phyloP scores from a whole-genome alignment of 768 basidiomycete species.

The Mycena indigotica region DNA sequence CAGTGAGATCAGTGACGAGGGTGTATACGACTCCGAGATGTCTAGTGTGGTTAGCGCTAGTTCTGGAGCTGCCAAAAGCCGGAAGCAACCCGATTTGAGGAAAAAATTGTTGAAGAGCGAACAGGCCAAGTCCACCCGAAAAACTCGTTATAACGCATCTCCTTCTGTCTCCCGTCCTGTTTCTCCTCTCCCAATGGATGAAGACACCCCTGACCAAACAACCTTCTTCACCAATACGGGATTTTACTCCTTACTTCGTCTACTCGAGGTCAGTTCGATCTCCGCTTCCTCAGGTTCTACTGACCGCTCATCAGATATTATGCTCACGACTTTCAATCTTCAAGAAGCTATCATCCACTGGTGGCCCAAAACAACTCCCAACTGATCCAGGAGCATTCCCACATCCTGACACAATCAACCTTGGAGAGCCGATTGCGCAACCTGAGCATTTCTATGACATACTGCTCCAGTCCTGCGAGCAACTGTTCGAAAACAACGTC shows the following conservation, averaged over 20 bases:
- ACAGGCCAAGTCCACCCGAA: constrained; percentile 70
- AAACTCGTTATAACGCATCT: constrained; percentile 53
- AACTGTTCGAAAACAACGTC: constrained; percentile 88
- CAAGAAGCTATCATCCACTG: constrained; percentile 45
- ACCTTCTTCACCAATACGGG: constrained; percentile 89
- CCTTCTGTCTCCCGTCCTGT: constrained; percentile 62
- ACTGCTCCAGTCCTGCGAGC: constrained; percentile 84
- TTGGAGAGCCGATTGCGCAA: constrained; percentile 42
- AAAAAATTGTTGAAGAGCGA: constrained; percentile 84
- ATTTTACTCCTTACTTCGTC: constrained; percentile 82
- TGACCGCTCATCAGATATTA: constrained; percentile 55
- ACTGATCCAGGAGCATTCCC: constrained; percentile 33
- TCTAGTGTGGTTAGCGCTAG: constrained; percentile 45
- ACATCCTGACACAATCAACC: constrained; percentile 28
- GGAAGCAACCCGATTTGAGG: constrained; percentile 63
- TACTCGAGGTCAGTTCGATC: constrained; percentile 71
- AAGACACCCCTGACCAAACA: constrained; percentile 30
- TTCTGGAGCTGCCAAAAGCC: constrained; percentile 34
- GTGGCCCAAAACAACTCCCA: constrained; percentile 25
- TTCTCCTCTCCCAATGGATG: constrained; percentile 59
- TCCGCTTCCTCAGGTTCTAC: neutral
- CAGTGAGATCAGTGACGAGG: constrained; percentile 61
- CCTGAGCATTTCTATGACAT: constrained; percentile 79
- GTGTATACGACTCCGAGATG: constrained; percentile 38
- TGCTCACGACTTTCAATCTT: constrained; percentile 81